phyloP scores from a whole-genome alignment of 2,329 filamentous ascomycete species.

The Colletotrichum eleusines region DNA sequence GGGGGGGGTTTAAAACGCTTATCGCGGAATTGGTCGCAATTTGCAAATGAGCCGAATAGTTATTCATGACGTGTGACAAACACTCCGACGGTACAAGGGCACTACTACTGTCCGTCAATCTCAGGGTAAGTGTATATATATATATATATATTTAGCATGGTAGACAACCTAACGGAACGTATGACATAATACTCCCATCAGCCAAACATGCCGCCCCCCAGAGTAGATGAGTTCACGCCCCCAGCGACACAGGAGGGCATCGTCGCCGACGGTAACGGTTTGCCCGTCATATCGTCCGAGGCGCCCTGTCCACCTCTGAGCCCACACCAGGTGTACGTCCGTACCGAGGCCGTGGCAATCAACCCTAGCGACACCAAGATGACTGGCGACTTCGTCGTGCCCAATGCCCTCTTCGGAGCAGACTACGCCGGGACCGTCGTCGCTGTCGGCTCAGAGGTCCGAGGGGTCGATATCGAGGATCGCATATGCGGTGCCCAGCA shows the following conservation, averaged over 20 bases:
- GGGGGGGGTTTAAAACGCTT: too few relatives aligned
- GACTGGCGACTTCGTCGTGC: background rate
- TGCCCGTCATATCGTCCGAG: background rate
- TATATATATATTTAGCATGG: too few relatives aligned
- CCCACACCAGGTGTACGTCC: background rate
- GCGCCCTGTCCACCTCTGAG: background rate
- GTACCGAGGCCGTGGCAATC: slow-evolving; percentile 44
- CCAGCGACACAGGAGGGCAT: background rate
- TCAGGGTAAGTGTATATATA: too few relatives aligned
- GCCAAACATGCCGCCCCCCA: background rate
- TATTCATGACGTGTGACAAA: too few relatives aligned
- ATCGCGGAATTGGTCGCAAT: too few relatives aligned
- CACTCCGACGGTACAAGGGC: too few relatives aligned
- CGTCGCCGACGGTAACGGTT: background rate
- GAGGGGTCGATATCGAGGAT: slow-evolving; percentile 28
- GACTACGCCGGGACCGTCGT: slow-evolving; percentile 48
- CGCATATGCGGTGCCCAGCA: background rate
- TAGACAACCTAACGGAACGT: too few relatives aligned
- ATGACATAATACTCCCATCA: too few relatives aligned
- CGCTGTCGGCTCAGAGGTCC: slow-evolving; percentile 41
- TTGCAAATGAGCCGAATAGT: too few relatives aligned
- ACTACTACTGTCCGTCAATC: too few relatives aligned
- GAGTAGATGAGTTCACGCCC: background rate
- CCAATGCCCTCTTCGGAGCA: slow-evolving; percentile 43
- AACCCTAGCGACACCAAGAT: slow-evolving; percentile 51